Base-by-base conservation (phyloP, 2,329 filamentous ascomycete genomes). In the Botryotinia convoluta region DNA sequence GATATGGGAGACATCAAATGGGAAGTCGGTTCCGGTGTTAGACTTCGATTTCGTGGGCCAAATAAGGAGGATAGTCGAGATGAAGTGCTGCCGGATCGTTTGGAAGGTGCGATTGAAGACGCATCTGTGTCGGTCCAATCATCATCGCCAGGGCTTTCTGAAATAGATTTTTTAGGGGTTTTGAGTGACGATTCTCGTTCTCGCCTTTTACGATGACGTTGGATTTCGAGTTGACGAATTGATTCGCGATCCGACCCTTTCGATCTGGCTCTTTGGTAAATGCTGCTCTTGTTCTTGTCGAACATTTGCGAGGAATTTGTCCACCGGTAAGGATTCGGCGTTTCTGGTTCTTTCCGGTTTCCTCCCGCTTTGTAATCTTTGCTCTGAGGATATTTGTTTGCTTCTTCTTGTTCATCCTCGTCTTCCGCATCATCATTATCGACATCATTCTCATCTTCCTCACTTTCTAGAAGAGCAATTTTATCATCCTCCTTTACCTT, bases 81-180 rank as follows among this genome's bases (percentile, higher is more conserved):
- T 39, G 45, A 64, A 37, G 63, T 48, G 26, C 69, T 48, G 10
- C 59, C 44, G 3, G 60, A 44, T 57, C 60, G 69, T 61, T 42
- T 54, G 3, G 44, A 71, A 3, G 45, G n/a, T 45, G 69, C n/a
- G 22, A 35, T 29, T 6, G 69, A 71, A 39, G 69, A 72, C 16
- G 60, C 45, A n/a, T 72, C 60, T 32, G 60, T 72, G 16, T 72
- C 60, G 4, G 45, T 54, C 69, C 69, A 72, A n/a, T 59, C 69
- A 59, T 72, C 69, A 44, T 64, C 60, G 6, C 26, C 14, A 57
- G 9, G 26, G n/a, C 32, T 61, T 20, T 57, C 45, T 32, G 29
- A 32, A 8, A 48, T 22, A 20, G 39, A 72, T 0, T 16, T 22
- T 37, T 35, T 65, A 1, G 45, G 9, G 12, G n/a, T 45, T 37